phyloP scores from a whole-genome alignment of 495 filamentous ascomycete species.

The Penicillium waksmanii region DNA sequence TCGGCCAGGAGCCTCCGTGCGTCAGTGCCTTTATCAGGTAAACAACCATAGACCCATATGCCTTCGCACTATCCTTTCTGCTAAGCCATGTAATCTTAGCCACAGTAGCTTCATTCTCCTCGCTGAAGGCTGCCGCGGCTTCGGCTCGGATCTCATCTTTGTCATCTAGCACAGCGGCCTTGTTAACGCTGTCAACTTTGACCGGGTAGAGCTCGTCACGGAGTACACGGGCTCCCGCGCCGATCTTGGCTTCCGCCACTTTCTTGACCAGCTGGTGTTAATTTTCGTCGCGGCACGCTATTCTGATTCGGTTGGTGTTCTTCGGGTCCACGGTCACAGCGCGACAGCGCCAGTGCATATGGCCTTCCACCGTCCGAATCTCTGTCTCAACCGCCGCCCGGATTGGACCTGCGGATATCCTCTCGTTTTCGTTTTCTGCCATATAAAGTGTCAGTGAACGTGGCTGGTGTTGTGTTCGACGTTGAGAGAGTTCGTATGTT shows the following conservation, averaged over 20 bases:
- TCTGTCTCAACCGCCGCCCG: conserved; percentile 31
- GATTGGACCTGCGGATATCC: conserved; percentile 29
- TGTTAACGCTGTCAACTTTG: conserved; percentile 39
- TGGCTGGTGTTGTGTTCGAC: conserved; percentile 22
- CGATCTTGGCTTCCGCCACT: conserved; percentile 27
- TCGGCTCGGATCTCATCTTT: conserved; percentile 15
- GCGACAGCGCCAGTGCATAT: conserved; percentile 33
- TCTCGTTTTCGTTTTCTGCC: conserved; percentile 25
- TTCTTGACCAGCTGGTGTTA: conserved; percentile 33
- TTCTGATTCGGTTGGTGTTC: conserved; percentile 28
- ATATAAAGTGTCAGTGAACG: conserved; percentile 28
- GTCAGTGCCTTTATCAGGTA: conserved; percentile 35
- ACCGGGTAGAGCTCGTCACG: conserved; percentile 37
- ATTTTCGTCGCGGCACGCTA: conserved; percentile 30
- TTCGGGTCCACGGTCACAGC: conserved; percentile 31
- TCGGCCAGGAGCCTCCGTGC: conserved; percentile 31
- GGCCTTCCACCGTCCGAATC: conserved; percentile 28
- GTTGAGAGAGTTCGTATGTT: conserved; percentile 23
- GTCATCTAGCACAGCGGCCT: conserved; percentile 29
- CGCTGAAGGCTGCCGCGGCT: conserved; percentile 21
- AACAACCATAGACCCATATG: conserved; percentile 39
- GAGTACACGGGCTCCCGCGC: conserved; percentile 30
- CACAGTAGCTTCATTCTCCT: conserved; percentile 28
- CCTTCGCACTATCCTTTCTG: conserved; percentile 30
- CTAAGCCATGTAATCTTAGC: conserved; percentile 39